Percentiles rank a stretch among this genome's conserved stretches.
Conservation (phyloP, 2,329 filamentous ascomycete species). For the Exserohilum turcica region DNA sequence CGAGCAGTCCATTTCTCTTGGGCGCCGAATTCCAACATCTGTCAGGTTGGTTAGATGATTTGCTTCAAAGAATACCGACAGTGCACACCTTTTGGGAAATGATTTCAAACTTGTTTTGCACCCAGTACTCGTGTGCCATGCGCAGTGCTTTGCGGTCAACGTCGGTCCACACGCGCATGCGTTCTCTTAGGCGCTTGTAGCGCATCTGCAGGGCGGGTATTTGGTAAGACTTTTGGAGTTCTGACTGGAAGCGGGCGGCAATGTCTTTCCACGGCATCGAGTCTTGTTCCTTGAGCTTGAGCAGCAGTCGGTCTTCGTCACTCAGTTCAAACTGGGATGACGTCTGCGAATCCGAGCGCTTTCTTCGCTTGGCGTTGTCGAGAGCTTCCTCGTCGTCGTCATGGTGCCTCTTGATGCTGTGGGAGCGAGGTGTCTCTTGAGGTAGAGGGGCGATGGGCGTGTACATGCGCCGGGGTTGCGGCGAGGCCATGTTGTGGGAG, state of each 20-base stretch:
- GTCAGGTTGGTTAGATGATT: conserved; percentile 13
- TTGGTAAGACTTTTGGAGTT: conserved; percentile 56
- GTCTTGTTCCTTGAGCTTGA: conserved; percentile 59
- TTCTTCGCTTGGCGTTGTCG: conserved; percentile 48
- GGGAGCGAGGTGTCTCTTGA: conserved; percentile 35
- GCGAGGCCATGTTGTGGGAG: conserved; percentile 35
- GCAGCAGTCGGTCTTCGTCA: conserved; percentile 57
- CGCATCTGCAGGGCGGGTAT: conserved; percentile 62
- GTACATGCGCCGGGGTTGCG: conserved; percentile 51
- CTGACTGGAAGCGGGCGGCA: conserved; percentile 55
- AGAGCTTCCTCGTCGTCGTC: conserved; percentile 45
- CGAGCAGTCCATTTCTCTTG: conserved; percentile 58
- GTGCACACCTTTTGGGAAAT: conserved; percentile 55
- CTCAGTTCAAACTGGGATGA: conserved; percentile 50
- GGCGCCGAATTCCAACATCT: conserved; percentile 60
- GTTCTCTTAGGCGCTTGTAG: conserved; percentile 57
- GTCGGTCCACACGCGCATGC: conserved; percentile 59
- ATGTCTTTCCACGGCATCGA: conserved; percentile 62
- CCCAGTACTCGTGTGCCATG: conserved; percentile 59
- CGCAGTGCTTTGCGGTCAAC: conserved; percentile 56
- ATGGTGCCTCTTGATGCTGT: conserved; percentile 44
- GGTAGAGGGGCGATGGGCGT: conserved; percentile 54
- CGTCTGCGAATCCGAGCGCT: conserved; percentile 47
- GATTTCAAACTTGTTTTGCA: conserved; percentile 60
- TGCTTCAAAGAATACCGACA: neutral